Base-by-base conservation (phyloP, 257 asterid genomes). In the Solanum acaule region DNA sequence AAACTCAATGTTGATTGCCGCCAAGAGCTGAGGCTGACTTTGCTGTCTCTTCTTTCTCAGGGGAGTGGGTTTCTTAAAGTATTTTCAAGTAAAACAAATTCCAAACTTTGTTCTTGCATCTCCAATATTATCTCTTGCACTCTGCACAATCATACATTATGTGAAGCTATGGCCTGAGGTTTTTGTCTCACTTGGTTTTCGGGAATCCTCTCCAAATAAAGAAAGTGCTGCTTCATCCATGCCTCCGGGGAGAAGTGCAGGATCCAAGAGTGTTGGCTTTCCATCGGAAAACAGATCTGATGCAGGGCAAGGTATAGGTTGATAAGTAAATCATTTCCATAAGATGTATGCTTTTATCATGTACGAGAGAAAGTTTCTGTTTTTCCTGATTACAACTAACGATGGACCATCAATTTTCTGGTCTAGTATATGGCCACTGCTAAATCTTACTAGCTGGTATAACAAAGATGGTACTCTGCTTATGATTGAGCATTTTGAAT, bases 21-120 rank as follows among this genome's bases (percentile, higher is more conserved):
- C 40, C 68, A 29, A 16, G 85, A 16, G 34, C 25, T 16, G 38
- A 81, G 44, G 70, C 70, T 81, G 29, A 81, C 40, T 75, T 72
- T 31, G 77, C 63, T 20, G 83, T 83, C 59, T 87, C 73, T 61
- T 88, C 87, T 88, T 61, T 59, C 90, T 65, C 95, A 97, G 99
- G 99, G 98, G 96, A 82, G 98, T 96, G 83, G 99, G 99, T 78
- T 95, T 97, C 92, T 93, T 97, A 85, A 94, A 90, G 92, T 97
- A 97, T 90, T 97, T 97, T 89, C 95, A 94, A 91, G 90, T 94
- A 75, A 97, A 94, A 88, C 99, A 97, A 93, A 89, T 96, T 86
- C 98, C 99, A 27, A 97, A 97, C 90, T 96, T 97, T 88, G 94
- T 94, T 81, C 98, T 96, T 88, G 99, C 98, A 84, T 93, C 96